Conservation (phyloP, 139 green algal species). For the Tetradesmus lagerheimii region DNA sequence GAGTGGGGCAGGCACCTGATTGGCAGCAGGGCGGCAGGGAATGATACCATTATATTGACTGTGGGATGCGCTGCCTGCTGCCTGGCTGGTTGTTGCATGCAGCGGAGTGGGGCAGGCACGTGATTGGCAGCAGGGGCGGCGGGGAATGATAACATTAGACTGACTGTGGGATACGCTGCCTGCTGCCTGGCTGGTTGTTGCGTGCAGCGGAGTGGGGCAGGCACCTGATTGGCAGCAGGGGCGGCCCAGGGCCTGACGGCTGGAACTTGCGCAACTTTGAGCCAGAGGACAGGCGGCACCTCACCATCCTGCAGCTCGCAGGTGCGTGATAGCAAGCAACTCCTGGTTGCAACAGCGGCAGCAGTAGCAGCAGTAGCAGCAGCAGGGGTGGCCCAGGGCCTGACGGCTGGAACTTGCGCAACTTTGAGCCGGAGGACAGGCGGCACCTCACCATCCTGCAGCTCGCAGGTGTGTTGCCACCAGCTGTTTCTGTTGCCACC, state of each 20-base stretch:
- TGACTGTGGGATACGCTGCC: no score
- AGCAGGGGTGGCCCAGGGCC: background rate
- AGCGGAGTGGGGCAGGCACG: slow-evolving; percentile 20
- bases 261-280: slow-evolving; percentile 24
- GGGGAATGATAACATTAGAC: no score
- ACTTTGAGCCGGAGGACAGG: slow-evolving; percentile 52
- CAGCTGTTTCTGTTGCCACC: background rate
- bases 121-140: no score
- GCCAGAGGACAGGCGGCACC: slow-evolving; percentile 63
- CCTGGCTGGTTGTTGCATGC: background rate
- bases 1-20: slow-evolving; percentile 31
- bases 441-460: slow-evolving; percentile 70
- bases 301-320: slow-evolving; percentile 68
- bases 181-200: background rate
- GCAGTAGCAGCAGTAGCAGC: background rate
- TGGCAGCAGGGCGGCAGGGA: no score
- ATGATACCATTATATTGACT: no score
- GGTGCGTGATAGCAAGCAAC: slow-evolving; percentile 11
- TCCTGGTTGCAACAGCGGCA: background rate
- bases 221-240: background rate
- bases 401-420: slow-evolving; percentile 17
- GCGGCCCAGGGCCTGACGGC: background rate
- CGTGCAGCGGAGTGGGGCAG: slow-evolving; percentile 15
- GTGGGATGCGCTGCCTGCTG: background rate
- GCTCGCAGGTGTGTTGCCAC: slow-evolving; percentile 53